These are phyloP conservation scores for Coriolopsis trogii DNA, from an alignment of 1,284 basidiomycete genomes.

Conservation along the genomic window DNA sequence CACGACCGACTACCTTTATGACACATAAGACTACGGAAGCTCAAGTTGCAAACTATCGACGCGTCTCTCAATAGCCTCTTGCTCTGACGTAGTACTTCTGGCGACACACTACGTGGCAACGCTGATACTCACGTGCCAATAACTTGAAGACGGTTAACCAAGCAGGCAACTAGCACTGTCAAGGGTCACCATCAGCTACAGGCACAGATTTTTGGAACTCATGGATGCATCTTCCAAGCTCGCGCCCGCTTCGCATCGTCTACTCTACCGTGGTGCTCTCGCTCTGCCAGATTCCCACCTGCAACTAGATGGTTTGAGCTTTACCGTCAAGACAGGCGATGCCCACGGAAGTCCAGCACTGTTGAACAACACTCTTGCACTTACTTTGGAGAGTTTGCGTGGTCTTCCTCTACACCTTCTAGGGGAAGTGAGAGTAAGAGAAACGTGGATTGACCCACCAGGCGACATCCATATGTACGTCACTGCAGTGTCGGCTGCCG, in stretches of 20 bases:
- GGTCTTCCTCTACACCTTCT: constrained; percentile 68
- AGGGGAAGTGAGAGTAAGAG: constrained; percentile 52
- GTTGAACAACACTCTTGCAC: constrained; percentile 67
- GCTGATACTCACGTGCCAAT: no score
- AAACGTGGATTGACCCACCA: constrained; percentile 59
- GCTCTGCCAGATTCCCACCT: constrained; percentile 73
- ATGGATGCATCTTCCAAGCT: constrained; percentile 9
- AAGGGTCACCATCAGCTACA: no score
- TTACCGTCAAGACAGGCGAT: constrained; percentile 50
- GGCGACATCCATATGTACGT: constrained; percentile 63
- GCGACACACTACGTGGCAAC: no score
- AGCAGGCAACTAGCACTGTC: no score
- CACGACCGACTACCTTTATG: no score
- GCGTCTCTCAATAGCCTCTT: no score
- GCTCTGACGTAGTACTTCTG: no score
- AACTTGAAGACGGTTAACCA: no score
- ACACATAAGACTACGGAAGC: no score
- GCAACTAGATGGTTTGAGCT: constrained; percentile 72
- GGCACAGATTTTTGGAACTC: background rate
- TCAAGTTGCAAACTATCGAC: no score
- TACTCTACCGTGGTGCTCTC: constrained; percentile 77
- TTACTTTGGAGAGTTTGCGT: constrained; percentile 80
- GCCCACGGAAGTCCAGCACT: constrained; percentile 45
- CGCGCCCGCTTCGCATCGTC: constrained; percentile 39
- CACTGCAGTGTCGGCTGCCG: no score